A percentile compares a stretch with the other conserved stretches of the same genome.
Conservation (phyloP, 495 filamentous ascomycete genomes). For the Opeltia flavorubescens region DNA sequence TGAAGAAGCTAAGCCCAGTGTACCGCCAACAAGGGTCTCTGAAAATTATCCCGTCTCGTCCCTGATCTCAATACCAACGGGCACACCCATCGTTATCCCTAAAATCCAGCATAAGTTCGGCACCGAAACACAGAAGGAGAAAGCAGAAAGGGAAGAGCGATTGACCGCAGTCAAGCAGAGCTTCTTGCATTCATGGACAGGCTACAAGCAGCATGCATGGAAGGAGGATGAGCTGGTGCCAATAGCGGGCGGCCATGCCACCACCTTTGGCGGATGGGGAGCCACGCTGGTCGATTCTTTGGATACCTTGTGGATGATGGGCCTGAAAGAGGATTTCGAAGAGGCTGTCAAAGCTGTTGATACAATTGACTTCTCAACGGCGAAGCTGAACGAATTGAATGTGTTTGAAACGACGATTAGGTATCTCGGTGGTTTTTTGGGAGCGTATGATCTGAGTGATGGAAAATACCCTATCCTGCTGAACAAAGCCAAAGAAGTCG, state of each 20-base stretch:
- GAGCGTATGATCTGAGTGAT: slow-evolving; percentile 66
- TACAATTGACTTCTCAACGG: slow-evolving; percentile 39
- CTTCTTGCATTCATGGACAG: slow-evolving; percentile 60
- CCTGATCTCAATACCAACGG: slow-evolving; percentile 34
- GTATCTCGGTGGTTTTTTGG: slow-evolving; percentile 72
- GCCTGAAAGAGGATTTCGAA: slow-evolving; percentile 42
- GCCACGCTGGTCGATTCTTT: slow-evolving; percentile 46
- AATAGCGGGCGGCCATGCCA: slow-evolving; percentile 34
- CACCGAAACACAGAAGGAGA: slow-evolving; percentile 25
- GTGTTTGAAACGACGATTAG: slow-evolving; percentile 84
- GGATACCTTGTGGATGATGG: slow-evolving; percentile 53
- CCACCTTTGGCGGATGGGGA: slow-evolving; percentile 49
- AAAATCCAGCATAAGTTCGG: slow-evolving; percentile 39
- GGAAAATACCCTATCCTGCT: slow-evolving; percentile 54
- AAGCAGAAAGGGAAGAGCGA: slow-evolving; percentile 25
- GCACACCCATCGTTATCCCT: slow-evolving; percentile 27
- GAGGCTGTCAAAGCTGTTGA: slow-evolving; percentile 39
- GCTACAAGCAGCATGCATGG: slow-evolving; percentile 68
- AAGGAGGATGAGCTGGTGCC: slow-evolving; percentile 64
- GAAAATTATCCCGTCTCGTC: slow-evolving; percentile 34
- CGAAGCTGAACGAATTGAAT: slow-evolving; percentile 42
- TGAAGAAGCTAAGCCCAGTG: background rate
- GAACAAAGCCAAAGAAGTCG: slow-evolving; percentile 75
- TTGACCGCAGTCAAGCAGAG: slow-evolving; percentile 47
- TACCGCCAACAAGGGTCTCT: slow-evolving; percentile 24